Evolutionary conservation across 2,329 filamentous ascomycete genomes (phyloP), one percentile per base, ranked within the genome.

Genomic region (Stemphylium vesicarium): DNA sequence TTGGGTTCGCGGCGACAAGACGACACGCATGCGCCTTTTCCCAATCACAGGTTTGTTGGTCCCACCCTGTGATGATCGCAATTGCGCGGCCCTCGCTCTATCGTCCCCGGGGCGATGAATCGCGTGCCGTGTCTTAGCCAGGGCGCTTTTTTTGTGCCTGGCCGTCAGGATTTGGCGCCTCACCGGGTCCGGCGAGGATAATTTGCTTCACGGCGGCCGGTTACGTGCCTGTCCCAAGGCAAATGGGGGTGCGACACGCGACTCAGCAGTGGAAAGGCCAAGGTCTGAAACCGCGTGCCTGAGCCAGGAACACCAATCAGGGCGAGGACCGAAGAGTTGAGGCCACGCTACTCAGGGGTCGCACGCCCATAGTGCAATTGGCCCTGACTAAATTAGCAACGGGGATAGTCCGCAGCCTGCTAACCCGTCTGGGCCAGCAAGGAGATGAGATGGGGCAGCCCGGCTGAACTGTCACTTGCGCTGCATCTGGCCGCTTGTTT

Each of bases 221-320:
- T 56, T 52, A 58, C 50, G 57, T 42, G 31, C 43, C 37, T 39
- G 45, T 20, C 37, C 36, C 50, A 52, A 54, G 56, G 59, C 64
- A 58, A 60, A 60, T 64, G 56, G 60, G 50, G 43, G 16, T 50
- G 33, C 53, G 54, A 62, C 64, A 70, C 64, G 59, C 66, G 60
- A 55, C 22, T 35, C 44, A 48, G 43, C 16, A 37, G 18, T 29
- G 20, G 48, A 41, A 26, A 18, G 39, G 43, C 44, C 49, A 38
- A 41, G 42, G 33, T 50, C 45, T 61, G 59, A 62, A 61, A 62
- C 57, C 48, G 59, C 26, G 63, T 65, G 54, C 59, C 61, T 67
- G 64, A 54, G 50, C 45, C 69, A 73, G 69, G 69, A 29, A 72
- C 69, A 68, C 70, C 70, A 73, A 73, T 72, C 41, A 59, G 33